These are phyloP conservation scores for Crucibulum laeve DNA, from an alignment of 768 basidiomycete species.

Conservation along the genomic window DNA sequence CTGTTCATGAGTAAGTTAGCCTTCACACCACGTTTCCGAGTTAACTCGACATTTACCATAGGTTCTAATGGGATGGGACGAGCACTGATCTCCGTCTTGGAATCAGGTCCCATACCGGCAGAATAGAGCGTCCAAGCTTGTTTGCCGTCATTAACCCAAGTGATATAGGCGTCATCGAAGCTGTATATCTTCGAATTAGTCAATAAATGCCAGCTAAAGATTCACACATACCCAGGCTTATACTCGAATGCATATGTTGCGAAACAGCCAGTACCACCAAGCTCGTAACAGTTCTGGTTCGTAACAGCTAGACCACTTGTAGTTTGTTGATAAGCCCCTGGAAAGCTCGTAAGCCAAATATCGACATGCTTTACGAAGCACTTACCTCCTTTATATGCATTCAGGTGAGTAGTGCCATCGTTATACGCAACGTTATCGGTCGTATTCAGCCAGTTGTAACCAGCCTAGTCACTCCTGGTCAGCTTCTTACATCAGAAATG, in stretches of 20 bases:
- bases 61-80: constrained; percentile 64
- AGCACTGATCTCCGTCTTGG: constrained; percentile 41
- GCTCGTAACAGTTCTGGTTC: constrained; percentile 61
- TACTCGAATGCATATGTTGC: constrained; percentile 45
- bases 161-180: constrained; percentile 54
- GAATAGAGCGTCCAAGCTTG: constrained; percentile 54
- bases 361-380: background rate
- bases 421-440: constrained; percentile 46
- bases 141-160: constrained; percentile 59
- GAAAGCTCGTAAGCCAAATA: constrained; percentile 51
- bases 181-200: constrained; percentile 28
- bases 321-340: constrained; percentile 62
- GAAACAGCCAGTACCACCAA: constrained; percentile 22
- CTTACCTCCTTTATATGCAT: constrained; percentile 57
- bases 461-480: constrained; percentile 33
- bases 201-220: background rate
- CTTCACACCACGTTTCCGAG: constrained; percentile 23
- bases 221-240: constrained; percentile 32
- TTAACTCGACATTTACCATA: constrained; percentile 38
- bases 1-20: constrained; percentile 24
- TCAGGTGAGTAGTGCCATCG: constrained; percentile 36
- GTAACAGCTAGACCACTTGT: constrained; percentile 61
- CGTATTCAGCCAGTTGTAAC: constrained; percentile 47
- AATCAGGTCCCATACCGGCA: constrained; percentile 45
- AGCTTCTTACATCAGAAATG: constrained; percentile 21